A percentile compares a stretch with the other conserved stretches of the same genome.
Evolutionary conservation across 495 filamentous ascomycete genomes (phyloP).

Genomic region (Trichoderma gamsii): DNA sequence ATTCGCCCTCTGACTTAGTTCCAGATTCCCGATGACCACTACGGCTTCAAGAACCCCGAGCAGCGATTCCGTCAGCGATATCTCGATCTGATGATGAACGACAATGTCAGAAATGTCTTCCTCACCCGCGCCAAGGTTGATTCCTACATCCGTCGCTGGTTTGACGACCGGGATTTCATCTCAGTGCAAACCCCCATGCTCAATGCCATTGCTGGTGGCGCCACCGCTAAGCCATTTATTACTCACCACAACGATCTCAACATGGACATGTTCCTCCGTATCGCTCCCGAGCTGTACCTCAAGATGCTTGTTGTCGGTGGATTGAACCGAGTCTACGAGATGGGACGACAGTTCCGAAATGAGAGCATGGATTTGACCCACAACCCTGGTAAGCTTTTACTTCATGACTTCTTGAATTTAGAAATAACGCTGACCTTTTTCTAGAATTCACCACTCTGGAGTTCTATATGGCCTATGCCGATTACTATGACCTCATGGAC

Average conservation of each 20-base stretch:
- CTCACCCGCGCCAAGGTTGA: conserved; percentile 79
- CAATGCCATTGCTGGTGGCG: conserved; percentile 91
- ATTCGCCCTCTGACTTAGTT: not conserved
- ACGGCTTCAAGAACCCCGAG: conserved; percentile 91
- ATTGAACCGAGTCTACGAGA: conserved; percentile 86
- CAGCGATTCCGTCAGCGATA: conserved; percentile 86
- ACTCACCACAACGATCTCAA: conserved; percentile 93
- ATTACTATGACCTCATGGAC: conserved; percentile 88
- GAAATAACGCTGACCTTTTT: not conserved
- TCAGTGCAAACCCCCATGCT: conserved; percentile 99
- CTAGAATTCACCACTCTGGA: conserved; percentile 91
- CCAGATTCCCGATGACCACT: conserved; percentile 78
- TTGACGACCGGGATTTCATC: conserved; percentile 77
- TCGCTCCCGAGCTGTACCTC: conserved; percentile 92
- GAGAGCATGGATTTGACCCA: conserved; percentile 91
- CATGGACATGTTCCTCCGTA: conserved; percentile 81
- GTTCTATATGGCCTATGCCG: conserved; percentile 94
- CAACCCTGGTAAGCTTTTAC: conserved; percentile 51
- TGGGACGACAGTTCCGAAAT: conserved; percentile 89
- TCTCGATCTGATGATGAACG: conserved; percentile 95
- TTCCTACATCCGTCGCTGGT: conserved; percentile 75
- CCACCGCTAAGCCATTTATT: conserved; percentile 90
- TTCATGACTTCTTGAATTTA: not conserved
- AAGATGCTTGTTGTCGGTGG: conserved; percentile 88
- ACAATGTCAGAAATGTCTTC: conserved; percentile 71